phyloP scores from a whole-genome alignment of 495 filamentous ascomycete species.

The Talaromyces stipitatus region DNA sequence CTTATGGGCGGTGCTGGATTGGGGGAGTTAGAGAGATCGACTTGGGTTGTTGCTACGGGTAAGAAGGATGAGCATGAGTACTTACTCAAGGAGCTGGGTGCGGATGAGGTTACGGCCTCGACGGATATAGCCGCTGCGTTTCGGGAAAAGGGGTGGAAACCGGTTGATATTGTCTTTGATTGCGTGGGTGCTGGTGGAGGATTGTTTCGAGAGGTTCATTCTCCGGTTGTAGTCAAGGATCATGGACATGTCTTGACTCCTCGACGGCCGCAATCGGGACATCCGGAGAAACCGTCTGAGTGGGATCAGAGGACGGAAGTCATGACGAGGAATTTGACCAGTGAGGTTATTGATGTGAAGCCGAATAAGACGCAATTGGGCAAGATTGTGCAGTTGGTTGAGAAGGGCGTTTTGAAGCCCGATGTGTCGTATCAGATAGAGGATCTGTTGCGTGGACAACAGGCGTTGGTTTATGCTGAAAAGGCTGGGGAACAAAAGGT shows the following conservation, averaged over 20 bases:
- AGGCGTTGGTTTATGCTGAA: slow-evolving; percentile 18
- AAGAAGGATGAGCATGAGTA: slow-evolving; percentile 20
- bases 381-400: slow-evolving; percentile 26
- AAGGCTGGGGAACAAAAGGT: slow-evolving; percentile 21
- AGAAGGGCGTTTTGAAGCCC: slow-evolving; percentile 23
- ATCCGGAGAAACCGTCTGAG: slow-evolving; percentile 2
- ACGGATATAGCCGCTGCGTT: slow-evolving; percentile 26
- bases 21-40: not conserved
- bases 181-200: slow-evolving; percentile 20
- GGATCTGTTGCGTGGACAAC: slow-evolving; percentile 23
- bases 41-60: slow-evolving; percentile 35
- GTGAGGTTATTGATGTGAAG: slow-evolving; percentile 31
- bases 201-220: slow-evolving; percentile 27
- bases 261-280: not conserved
- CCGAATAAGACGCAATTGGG: slow-evolving; percentile 25
- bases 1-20: not conserved
- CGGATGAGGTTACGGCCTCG: slow-evolving; percentile 20
- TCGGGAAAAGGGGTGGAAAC: slow-evolving; percentile 20
- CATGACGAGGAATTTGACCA: slow-evolving; percentile 19
- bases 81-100: slow-evolving; percentile 16
- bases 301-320: slow-evolving; percentile 4
- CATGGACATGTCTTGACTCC: slow-evolving; percentile 29
- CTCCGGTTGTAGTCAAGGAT: slow-evolving; percentile 23
- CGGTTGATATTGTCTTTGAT: slow-evolving; percentile 36
- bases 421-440: slow-evolving; percentile 10